Percentiles rank a stretch among this genome's conserved stretches.
Conservation (phyloP, 2,329 filamentous ascomycete species). For the Teratosphaeria epicoccoides region DNA sequence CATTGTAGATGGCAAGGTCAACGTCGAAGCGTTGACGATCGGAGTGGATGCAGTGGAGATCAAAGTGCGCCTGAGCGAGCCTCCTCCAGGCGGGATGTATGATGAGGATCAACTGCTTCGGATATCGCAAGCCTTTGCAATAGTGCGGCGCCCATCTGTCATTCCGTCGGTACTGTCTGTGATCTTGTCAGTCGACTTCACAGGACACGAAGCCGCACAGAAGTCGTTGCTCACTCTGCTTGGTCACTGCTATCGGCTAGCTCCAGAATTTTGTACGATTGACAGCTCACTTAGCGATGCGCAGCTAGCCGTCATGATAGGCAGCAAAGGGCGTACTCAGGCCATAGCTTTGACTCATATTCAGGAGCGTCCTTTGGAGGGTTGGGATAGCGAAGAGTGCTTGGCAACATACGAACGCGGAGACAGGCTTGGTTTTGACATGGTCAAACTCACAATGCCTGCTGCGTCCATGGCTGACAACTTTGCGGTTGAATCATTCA, state of each 20-base stretch:
- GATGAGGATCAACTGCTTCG: slow-evolving; percentile 18
- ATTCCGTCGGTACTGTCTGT: slow-evolving; percentile 36
- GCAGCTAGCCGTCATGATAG: slow-evolving; percentile 41
- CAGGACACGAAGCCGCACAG: neutral
- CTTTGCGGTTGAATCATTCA: slow-evolving; percentile 48
- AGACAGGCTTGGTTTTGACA: slow-evolving; percentile 47
- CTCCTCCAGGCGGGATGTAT: neutral
- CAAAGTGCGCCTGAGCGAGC: neutral
- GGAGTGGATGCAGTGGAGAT: slow-evolving; percentile 59
- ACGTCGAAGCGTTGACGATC: slow-evolving; percentile 56
- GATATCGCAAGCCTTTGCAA: slow-evolving; percentile 42
- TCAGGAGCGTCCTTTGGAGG: slow-evolving; percentile 30
- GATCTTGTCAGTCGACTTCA: slow-evolving; percentile 24
- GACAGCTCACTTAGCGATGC: slow-evolving; percentile 49
- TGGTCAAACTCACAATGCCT: slow-evolving; percentile 51
- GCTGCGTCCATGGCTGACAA: slow-evolving; percentile 52
- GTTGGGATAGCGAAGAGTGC: slow-evolving; percentile 50
- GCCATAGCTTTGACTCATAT: slow-evolving; percentile 50
- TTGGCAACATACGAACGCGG: slow-evolving; percentile 49
- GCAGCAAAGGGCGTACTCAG: slow-evolving; percentile 45
- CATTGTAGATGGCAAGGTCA: slow-evolving; percentile 43
- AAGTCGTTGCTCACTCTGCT: neutral
- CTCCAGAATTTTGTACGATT: slow-evolving; percentile 49
- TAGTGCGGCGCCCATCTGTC: slow-evolving; percentile 53
- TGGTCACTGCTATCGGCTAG: slow-evolving; percentile 46